These are phyloP conservation scores for Sambucus nigra DNA, from an alignment of 129 eudicot genomes.

Conservation along the genomic window DNA sequence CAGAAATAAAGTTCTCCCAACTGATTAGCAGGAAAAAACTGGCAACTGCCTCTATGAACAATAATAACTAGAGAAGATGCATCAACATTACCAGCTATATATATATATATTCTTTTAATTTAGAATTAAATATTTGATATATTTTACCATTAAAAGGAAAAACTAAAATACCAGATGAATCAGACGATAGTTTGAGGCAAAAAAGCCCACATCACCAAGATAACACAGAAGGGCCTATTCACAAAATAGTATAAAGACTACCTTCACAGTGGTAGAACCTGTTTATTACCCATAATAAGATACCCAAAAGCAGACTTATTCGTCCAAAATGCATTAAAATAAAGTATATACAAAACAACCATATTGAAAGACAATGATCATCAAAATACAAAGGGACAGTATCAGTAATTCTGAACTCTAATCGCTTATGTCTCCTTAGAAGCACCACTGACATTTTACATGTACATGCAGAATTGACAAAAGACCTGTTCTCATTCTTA, in stretches of 20 bases:
- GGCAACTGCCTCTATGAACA: constrained; percentile 33
- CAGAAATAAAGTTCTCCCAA: constrained; percentile 61
- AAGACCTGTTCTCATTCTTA: constrained; percentile 95
- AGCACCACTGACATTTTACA: constrained; percentile 40
- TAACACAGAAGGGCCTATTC: constrained; percentile 13
- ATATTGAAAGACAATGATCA: constrained; percentile 22
- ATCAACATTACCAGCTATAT: constrained; percentile 13
- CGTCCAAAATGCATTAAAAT: constrained; percentile 13
- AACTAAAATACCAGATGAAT: constrained; percentile 14
- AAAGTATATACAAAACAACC: constrained; percentile 17
- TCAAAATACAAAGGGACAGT: constrained; percentile 34
- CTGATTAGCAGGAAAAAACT: constrained; percentile 41
- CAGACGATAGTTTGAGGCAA: constrained; percentile 5
- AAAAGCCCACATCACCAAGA: constrained; percentile 13
- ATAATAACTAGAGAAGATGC: constrained; percentile 25
- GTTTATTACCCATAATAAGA: constrained; percentile 16
- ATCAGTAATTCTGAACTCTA: constrained; percentile 28
- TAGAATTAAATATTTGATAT: neutral
- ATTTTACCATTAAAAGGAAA: constrained; percentile 2
- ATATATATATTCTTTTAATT: constrained; percentile 4
- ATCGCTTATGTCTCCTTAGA: constrained; percentile 24
- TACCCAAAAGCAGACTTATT: constrained; percentile 17
- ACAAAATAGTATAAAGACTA: constrained; percentile 16
- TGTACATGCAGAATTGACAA: constrained; percentile 60
- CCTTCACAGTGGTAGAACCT: constrained; percentile 23